phyloP scores from a whole-genome alignment of 2,329 filamentous ascomycete genomes.

The Parascedosporium putredinis region DNA sequence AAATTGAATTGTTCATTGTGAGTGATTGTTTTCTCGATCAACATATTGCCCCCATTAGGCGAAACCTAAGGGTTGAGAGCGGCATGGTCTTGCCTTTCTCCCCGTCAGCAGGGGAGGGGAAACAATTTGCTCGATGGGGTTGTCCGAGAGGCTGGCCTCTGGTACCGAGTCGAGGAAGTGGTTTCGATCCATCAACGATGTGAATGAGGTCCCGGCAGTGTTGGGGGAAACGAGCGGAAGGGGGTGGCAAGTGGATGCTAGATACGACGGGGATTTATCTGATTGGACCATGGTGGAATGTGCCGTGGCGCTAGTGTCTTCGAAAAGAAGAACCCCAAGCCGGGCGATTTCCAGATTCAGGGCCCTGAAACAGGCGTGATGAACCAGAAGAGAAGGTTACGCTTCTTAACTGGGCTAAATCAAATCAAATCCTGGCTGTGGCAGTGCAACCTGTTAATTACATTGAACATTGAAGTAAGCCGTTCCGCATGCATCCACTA shows the following conservation, averaged over 20 bases:
- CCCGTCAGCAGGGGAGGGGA: too few species aligned
- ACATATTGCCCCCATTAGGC: too few species aligned
- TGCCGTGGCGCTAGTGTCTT: neutral
- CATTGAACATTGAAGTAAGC: too few species aligned
- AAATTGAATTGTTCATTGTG: too few species aligned
- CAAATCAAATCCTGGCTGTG: neutral
- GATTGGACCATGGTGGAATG: constrained; percentile 6
- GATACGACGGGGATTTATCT: constrained; percentile 2
- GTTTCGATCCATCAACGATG: neutral
- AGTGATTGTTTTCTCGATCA: too few species aligned
- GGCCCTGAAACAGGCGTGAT: constrained; percentile 11
- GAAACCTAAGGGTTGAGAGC: too few species aligned
- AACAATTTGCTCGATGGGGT: neutral
- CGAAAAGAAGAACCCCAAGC: constrained; percentile 2
- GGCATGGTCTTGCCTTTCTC: too few species aligned
- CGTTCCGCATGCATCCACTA: neutral
- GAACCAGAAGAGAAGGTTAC: neutral
- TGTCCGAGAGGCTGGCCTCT: neutral
- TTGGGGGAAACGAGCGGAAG: neutral
- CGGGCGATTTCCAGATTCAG: constrained; percentile 11
- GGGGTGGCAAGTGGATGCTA: neutral
- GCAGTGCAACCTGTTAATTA: neutral
- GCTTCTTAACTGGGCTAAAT: neutral
- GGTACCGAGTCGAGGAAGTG: neutral
- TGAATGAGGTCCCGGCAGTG: neutral